Evolutionary conservation across 2,329 filamentous ascomycete genomes (phyloP).

Genomic region (Thermothelomyces thermophilus): DNA sequence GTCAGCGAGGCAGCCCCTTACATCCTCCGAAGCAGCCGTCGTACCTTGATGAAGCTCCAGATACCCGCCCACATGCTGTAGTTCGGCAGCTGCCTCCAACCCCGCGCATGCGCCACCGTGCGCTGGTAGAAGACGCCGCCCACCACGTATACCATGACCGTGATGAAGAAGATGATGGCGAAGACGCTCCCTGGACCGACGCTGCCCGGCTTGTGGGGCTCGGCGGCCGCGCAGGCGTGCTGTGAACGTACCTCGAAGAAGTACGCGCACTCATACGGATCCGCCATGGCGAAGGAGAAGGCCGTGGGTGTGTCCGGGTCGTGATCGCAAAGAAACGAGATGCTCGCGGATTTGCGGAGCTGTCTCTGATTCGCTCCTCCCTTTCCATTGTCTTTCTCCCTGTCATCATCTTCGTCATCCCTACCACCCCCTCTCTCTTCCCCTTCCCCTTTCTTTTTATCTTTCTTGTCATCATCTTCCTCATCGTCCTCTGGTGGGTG

Average conservation of each 20-base stretch:
- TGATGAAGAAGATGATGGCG: conserved; percentile 71
- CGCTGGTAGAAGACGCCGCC: conserved; percentile 95
- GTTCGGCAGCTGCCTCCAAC: conserved; percentile 93
- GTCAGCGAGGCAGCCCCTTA: neutral
- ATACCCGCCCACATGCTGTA: conserved; percentile 89
- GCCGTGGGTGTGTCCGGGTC: conserved; percentile 65
- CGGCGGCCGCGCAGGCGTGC: conserved; percentile 66
- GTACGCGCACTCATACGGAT: conserved; percentile 88
- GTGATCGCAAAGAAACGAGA: conserved; percentile 88
- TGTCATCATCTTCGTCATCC: conserved; percentile 1
- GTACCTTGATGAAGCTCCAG: conserved; percentile 67
- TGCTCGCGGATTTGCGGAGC: conserved; percentile 70
- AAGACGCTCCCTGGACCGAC: conserved; percentile 72
- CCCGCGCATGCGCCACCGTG: conserved; percentile 86
- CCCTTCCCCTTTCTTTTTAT: neutral
- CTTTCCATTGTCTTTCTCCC: conserved; percentile 30
- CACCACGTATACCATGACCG: conserved; percentile 79
- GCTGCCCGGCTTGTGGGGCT: conserved; percentile 66
- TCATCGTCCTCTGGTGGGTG: conserved; percentile 14
- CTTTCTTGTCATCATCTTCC: conserved; percentile 6
- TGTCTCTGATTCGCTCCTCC: conserved; percentile 20
- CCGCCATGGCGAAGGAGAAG: conserved; percentile 74
- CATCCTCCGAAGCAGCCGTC: neutral
- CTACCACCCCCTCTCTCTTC: neutral
- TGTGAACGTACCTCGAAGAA: conserved; percentile 88